phyloP scores from a whole-genome alignment of 2,329 filamentous ascomycete species.

The Clathrospora elynae region DNA sequence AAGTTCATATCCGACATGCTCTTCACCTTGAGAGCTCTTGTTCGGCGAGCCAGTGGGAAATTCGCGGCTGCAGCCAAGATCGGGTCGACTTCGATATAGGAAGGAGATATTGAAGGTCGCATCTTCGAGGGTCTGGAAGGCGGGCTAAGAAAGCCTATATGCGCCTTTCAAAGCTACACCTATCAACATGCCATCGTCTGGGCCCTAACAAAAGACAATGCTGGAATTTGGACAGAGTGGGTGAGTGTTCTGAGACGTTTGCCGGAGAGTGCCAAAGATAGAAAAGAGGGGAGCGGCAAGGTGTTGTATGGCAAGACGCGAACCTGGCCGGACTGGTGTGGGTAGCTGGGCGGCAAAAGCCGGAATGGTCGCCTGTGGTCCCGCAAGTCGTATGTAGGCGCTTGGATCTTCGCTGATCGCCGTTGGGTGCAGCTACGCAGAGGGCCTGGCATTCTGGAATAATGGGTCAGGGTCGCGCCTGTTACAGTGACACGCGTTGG shows the following conservation, averaged over 20 bases:
- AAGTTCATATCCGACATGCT: too few species aligned
- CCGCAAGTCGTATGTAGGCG: too few species aligned
- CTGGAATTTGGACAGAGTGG: conserved; percentile 4
- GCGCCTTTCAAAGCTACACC: conserved; percentile 9
- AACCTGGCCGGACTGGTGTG: not conserved
- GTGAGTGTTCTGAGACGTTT: not conserved
- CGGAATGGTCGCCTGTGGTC: conserved; percentile 4
- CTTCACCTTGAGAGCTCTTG: not conserved
- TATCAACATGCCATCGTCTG: conserved; percentile 2
- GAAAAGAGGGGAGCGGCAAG: conserved; percentile 10
- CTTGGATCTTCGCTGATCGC: conserved; percentile 8
- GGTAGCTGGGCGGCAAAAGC: conserved; percentile 8
- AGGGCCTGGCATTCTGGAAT: conserved; percentile 6
- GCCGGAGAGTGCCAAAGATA: conserved; percentile 19
- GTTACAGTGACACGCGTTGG: conserved; percentile 16
- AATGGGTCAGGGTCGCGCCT: conserved; percentile 17
- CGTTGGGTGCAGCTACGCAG: conserved; percentile 9
- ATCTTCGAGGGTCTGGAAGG: conserved; percentile 24
- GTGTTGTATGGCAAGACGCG: conserved; percentile 10
- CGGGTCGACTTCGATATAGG: conserved; percentile 11
- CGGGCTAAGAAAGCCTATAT: conserved; percentile 16
- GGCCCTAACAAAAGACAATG: conserved; percentile 4
- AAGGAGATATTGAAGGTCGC: conserved; percentile 20
- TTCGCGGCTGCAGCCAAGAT: conserved; percentile 9
- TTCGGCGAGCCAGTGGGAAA: not conserved